Evolutionary conservation across 306 rosid species (phyloP), one percentile per base, ranked within the genome.

Genomic region (Fragaria iinumae): DNA sequence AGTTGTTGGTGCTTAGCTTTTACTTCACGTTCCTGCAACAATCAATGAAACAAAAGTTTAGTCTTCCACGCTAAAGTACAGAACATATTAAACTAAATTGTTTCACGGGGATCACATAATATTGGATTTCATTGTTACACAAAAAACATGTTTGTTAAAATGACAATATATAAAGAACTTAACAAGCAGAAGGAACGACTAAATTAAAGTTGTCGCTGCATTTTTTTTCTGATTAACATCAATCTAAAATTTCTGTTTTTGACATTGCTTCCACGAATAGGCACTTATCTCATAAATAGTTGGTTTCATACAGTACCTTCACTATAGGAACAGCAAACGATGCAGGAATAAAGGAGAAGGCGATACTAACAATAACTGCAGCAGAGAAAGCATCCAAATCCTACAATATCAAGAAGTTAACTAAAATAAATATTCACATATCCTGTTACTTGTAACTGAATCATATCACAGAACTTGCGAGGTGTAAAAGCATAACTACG

Each of bases 311-410:
- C 68, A 78, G 44, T 90, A 94, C 98, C 98, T 94, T 94, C 52
- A 94, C 98, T 84, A 94, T 80, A 68, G 97, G 82, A 81, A 94
- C 96, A 39, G 98, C 97, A 87, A 90, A 92, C 53, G 98, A 94
- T 20, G 98, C 97, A 67, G 98, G 98, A 81, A 94, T 88, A 74
- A 94, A 94, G 65, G 93, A 94, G 83, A 94, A 94, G 47, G 98
- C 97, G 79, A 94, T 92, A 64, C 81, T 94, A 73, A 92, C 86
- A 81, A 94, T 88, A 84, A 94, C 55, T 45, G 98, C 97, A 76
- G 93, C 97, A 71, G 98, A 91, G 85, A 94, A 94, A 59, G 98
- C 98, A 75, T 95, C 98, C 88, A 95, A 87, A 82, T 95, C 98
- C 98, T 95, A 78, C 84, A 89, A 76, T 80, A 71, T 74, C 75